Evolutionary conservation across 2,329 filamentous ascomycete genomes (phyloP).

Genomic region (Diaporthe longicolla): DNA sequence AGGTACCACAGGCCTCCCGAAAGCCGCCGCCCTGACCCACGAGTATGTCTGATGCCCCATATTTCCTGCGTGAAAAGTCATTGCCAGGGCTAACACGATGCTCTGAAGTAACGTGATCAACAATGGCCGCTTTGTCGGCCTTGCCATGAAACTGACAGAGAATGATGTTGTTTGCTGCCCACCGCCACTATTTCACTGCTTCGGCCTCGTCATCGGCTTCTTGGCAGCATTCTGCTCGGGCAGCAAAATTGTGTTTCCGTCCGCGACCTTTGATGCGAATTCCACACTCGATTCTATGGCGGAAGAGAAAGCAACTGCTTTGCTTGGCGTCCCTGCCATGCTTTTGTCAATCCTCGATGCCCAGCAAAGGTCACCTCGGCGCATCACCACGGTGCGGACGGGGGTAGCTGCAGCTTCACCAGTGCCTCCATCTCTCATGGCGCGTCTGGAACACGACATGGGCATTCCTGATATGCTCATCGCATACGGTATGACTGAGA

Average conservation of each 20-base stretch:
- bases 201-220: slow-evolving; percentile 79
- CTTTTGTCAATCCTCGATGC: neutral
- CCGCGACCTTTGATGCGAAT: neutral
- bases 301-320: neutral
- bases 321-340: slow-evolving; percentile 1
- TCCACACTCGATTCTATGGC: neutral
- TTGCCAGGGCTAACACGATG: neutral
- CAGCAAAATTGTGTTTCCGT: neutral
- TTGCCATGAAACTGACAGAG: slow-evolving; percentile 74
- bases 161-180: slow-evolving; percentile 75
- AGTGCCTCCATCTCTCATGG: neutral
- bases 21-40: neutral
- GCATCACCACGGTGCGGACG: neutral
- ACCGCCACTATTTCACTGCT: slow-evolving; percentile 77
- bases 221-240: slow-evolving; percentile 69
- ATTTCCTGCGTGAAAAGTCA: neutral
- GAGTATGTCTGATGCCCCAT: neutral
- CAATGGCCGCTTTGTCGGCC: slow-evolving; percentile 59
- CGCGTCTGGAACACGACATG: neutral
- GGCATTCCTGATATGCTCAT: neutral
- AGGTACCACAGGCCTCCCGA: neutral
- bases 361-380: neutral
- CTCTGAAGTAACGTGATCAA: neutral
- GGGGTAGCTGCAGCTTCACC: neutral
- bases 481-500: slow-evolving; percentile 9